A percentile compares a stretch with the other conserved stretches of the same genome.
phyloP scores from a whole-genome alignment of 306 rosid species.

The Senna tora region DNA sequence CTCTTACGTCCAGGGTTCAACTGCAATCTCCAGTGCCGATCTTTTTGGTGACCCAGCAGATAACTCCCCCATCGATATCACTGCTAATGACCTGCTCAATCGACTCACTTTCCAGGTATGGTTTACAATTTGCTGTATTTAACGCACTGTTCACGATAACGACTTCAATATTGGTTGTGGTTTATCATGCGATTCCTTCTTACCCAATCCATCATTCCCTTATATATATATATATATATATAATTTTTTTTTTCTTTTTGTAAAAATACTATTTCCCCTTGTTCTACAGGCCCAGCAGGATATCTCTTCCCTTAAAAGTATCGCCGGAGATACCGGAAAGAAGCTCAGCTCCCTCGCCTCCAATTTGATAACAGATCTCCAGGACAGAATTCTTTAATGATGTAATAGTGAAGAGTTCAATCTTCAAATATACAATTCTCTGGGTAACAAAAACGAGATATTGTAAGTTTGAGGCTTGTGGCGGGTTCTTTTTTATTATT shows the following conservation, averaged over 20 bases:
- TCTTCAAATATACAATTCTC: constrained; percentile 43
- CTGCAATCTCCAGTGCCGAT: constrained; percentile 90
- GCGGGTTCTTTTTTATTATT: constrained; percentile 47
- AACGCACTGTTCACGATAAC: background rate
- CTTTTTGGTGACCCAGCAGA: constrained; percentile 71
- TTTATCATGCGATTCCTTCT: background rate
- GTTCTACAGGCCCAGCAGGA: constrained; percentile 87
- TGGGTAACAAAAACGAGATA: constrained; percentile 44
- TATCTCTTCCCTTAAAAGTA: constrained; percentile 79
- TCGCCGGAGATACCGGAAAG: constrained; percentile 98
- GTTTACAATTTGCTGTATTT: constrained; percentile 13
- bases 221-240: too few species aligned
- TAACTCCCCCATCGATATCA: constrained; percentile 57
- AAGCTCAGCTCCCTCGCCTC: constrained; percentile 87
- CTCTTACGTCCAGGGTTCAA: constrained; percentile 63
- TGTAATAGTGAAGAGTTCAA: constrained; percentile 46
- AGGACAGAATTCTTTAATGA: constrained; percentile 87
- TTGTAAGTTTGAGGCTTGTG: constrained; percentile 42
- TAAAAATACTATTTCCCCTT: background rate
- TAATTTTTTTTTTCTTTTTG: too few species aligned
- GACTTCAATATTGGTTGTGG: constrained; percentile 11
- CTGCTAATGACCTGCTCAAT: constrained; percentile 71
- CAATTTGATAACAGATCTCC: constrained; percentile 85
- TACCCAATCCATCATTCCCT: too few species aligned
- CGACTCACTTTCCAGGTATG: constrained; percentile 85